Base-by-base conservation (phyloP, 495 filamentous ascomycete genomes). In the Aspergillus steynii region DNA sequence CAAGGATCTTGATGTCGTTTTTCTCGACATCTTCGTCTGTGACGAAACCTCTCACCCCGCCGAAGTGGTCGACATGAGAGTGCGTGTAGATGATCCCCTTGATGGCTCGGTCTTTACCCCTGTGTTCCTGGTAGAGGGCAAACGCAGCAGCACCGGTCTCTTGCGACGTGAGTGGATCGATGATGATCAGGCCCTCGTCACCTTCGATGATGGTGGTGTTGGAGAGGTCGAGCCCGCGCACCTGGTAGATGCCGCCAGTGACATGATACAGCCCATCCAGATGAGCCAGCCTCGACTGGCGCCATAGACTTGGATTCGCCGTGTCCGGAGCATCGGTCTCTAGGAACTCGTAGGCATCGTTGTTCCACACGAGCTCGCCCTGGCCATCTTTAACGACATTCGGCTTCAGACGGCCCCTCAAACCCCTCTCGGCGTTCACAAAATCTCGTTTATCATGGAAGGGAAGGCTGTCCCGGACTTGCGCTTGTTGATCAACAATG, bases 181-280 rank as follows among this genome's bases (percentile, higher is more conserved):
- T 65, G 3, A 71, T 32, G 25, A 71, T 61, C 25, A 68, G 48
- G 3, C 66, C 68, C n/a, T 62, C 56, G 9, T 56, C 58, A 9
- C 65, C 65, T 48, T 71, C 68, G 14, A 71, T 59, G 15, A 71
- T 59, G 4, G 68, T 71, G 56, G 63, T 71, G 50, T 68, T 71
- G 15, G 68, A 66, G 6, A 71, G 49, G 34, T 68, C 68, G n/a
- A 65, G 59, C 12, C 61, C 61, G 31, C 68, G 68, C 9, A 68
- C 61, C 50, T 71, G 68, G 57, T 71, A 71, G 28, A 68, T 62
- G 2, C 68, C 63, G 29, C 55, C 31, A 6, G 61, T 62, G n/a
- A 71, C 64, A 29, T 71, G 49, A 58, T 64, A 71, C 1, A 71
- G 59, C 10, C 68, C 68, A 27, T 68, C 61, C 6, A 60, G 56